These are phyloP conservation scores for Solanum stenotomum DNA, from an alignment of 257 asterid species.

Conservation along the genomic window DNA sequence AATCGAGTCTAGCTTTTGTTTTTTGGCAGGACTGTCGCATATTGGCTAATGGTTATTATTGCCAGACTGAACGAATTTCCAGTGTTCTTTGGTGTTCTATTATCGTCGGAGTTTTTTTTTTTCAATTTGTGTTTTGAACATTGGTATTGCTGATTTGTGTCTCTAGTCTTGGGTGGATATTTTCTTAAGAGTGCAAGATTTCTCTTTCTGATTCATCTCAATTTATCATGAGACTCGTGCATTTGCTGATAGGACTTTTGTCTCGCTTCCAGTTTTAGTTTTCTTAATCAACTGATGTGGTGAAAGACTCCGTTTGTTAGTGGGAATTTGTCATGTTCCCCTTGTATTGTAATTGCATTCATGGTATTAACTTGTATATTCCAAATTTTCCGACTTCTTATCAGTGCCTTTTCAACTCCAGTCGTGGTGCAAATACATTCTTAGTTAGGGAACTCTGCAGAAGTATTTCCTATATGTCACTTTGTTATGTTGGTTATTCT, in stretches of 20 bases:
- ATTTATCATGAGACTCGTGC: neutral
- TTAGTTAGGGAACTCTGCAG: neutral
- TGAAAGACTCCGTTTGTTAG: neutral
- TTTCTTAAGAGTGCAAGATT: neutral
- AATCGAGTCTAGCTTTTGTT: neutral
- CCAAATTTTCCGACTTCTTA: neutral
- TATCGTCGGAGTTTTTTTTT: neutral
- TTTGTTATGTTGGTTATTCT: neutral
- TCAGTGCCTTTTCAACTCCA: neutral
- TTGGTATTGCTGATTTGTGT: neutral
- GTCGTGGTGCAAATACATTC: neutral
- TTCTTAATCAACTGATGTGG: neutral
- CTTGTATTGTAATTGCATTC: neutral
- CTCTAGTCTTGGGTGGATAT: neutral
- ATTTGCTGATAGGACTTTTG: neutral
- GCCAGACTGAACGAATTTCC: neutral
- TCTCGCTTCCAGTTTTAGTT: neutral
- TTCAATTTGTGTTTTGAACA: neutral
- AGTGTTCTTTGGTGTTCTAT: neutral
- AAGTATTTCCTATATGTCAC: neutral
- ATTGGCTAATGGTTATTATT: neutral
- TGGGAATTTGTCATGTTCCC: neutral
- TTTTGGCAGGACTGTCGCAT: neutral
- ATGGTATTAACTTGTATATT: neutral
- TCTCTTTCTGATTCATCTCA: neutral